These are phyloP conservation scores for Choanephora cucurbitarum DNA, from an alignment of 371 early-diverging fungal species.

Conservation along the genomic window DNA sequence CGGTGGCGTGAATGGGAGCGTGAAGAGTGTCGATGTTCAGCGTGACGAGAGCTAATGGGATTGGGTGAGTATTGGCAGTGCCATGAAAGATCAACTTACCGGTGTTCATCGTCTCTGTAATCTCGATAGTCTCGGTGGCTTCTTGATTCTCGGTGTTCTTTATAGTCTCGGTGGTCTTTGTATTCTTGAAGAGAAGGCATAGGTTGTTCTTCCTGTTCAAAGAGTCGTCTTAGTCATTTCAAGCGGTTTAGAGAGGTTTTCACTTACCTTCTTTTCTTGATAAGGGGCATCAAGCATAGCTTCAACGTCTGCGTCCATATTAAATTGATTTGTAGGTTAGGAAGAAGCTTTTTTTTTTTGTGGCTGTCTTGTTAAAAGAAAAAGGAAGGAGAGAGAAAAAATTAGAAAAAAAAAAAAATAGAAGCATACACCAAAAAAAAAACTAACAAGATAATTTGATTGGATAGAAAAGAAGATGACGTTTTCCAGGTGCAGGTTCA, in stretches of 20 bases:
- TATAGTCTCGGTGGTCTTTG: conserved; percentile 8
- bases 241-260: conserved; percentile 1
- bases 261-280: conserved; percentile 57
- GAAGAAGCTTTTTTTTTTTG: background rate
- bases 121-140: background rate
- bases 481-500: too few species aligned
- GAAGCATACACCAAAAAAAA: too few species aligned
- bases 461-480: too few species aligned
- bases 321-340: background rate
- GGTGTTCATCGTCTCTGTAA: conserved; percentile 23
- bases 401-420: too few species aligned
- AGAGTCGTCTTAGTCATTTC: background rate
- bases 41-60: conserved; percentile 32
- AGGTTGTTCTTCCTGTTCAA: conserved; percentile 17
- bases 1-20: conserved; percentile 49
- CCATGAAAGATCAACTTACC: conserved; percentile 21
- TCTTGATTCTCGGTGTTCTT: background rate
- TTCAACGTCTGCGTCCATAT: conserved; percentile 72
- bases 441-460: too few species aligned
- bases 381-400: background rate
- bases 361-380: background rate
- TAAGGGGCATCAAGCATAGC: conserved; percentile 88
- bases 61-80: too few species aligned
- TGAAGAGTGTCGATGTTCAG: conserved; percentile 39
- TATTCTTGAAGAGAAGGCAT: conserved; percentile 25